Evolutionary conservation across 441 rosid species (phyloP).

Genomic region (Pelargonium australe): DNA sequence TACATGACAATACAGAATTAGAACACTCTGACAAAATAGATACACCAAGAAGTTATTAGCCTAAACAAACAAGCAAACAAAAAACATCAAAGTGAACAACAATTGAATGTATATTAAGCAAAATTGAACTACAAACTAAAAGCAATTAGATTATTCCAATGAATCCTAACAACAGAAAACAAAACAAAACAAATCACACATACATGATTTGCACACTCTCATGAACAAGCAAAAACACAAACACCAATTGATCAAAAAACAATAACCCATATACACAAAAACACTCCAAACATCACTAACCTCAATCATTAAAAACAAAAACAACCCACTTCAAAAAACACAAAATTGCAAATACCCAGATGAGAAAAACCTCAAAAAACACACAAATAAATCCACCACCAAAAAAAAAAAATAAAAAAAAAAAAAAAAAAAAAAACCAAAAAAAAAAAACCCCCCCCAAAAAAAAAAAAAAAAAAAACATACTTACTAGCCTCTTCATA

Average conservation of each 20-base stretch:
- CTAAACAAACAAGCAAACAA: background rate
- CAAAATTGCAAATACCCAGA: background rate
- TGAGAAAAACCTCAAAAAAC: background rate
- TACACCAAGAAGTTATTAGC: background rate
- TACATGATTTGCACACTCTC: background rate
- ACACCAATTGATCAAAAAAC: background rate
- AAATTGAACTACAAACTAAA: no score
- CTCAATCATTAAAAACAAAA: background rate
- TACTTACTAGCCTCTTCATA: slow-evolving; percentile 99
- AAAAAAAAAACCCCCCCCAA: no score
- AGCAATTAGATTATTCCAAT: no score
- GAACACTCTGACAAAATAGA: background rate
- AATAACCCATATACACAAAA: background rate
- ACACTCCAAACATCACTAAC: background rate
- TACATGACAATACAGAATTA: background rate
- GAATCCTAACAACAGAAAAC: background rate
- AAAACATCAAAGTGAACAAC: background rate
- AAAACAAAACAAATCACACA: background rate
- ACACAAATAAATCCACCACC: background rate
- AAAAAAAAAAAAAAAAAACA: slow-evolving; percentile 40
- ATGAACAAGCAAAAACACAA: background rate
- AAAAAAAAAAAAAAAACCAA: slow-evolving; percentile 12
- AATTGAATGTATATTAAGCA: background rate
- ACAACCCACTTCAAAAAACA: background rate
- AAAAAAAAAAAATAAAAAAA: no score